Evolutionary conservation across 805 yeast genomes (phyloP), one percentile per base, ranked within the genome.

Genomic region (Metschnikowia amazonensis): DNA sequence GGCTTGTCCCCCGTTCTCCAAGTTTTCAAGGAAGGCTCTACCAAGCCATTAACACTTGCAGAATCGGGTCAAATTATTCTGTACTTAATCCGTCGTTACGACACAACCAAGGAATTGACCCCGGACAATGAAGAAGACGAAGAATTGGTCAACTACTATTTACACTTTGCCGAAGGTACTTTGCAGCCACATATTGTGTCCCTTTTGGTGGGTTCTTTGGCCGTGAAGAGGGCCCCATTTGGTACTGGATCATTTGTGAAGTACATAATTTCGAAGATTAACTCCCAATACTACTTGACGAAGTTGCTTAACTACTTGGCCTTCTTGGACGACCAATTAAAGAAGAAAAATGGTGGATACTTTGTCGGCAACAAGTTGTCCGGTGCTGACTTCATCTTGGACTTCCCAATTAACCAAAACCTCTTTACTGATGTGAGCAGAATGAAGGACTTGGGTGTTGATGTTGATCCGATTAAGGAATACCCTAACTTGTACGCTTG

Each of bases 11-110:
- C 74, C 2, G 59, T 68, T 9, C 51, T 55, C 18, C 48, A 51
- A 40, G 46, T 55, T 8, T 45, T 39, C 48, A 50, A 47, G 24
- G 36, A 43, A 6, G 53, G 52, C 21, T n/a, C 36, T 6, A 17
- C 43, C 17, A 33, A 42, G 29, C 52, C 53, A 4, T 29, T 66
- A 13, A 57, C 60, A 41, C 50, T 81, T 31, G 80, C 81, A 20
- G 92, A 84, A 60, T 74, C 82, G 20, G 89, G 85, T 3, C 70
- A 69, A 38, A 82, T 84, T 38, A 57, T 79, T 37, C 75, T 72
- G 44, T 79, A 79, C 55, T 53, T 84, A 34, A 60, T 81, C 36
- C 56, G 60, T 13, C 63, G 77, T 45, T 80, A 73, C 57, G 87
- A 84, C 56, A 51, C 56, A 17, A 52, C 56, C 6, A 60, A 68